Percentiles rank a stretch among this genome's conserved stretches.
phyloP scores from a whole-genome alignment of 768 basidiomycete genomes.

The Rhizopogon rudus region DNA sequence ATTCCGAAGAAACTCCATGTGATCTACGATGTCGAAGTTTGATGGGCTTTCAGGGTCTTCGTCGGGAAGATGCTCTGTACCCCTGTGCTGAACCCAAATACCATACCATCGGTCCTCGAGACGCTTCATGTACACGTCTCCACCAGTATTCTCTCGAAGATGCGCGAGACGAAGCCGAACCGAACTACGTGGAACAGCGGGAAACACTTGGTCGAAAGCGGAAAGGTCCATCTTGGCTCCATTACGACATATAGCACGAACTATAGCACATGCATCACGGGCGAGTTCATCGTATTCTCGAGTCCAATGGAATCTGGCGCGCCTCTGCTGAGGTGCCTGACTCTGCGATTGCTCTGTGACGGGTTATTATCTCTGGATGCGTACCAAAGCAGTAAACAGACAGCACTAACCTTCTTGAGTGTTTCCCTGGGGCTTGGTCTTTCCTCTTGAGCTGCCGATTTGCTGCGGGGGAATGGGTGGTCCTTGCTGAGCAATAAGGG shows the following conservation, averaged over 20 bases:
- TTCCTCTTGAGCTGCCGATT: slow-evolving; percentile 31
- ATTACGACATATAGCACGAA: slow-evolving; percentile 70
- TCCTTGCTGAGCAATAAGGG: slow-evolving; percentile 48
- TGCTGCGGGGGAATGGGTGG: slow-evolving; percentile 30
- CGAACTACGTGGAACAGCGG: slow-evolving; percentile 65
- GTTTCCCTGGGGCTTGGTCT: slow-evolving; percentile 22
- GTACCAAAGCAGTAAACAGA: not conserved
- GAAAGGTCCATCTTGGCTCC: slow-evolving; percentile 60
- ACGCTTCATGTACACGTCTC: slow-evolving; percentile 70
- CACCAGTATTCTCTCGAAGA: slow-evolving; percentile 57
- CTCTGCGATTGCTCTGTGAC: slow-evolving; percentile 1
- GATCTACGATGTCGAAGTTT: slow-evolving; percentile 75
- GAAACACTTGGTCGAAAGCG: slow-evolving; percentile 77
- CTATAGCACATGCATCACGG: slow-evolving; percentile 77
- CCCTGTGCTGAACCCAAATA: slow-evolving; percentile 69
- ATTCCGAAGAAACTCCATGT: slow-evolving; percentile 74
- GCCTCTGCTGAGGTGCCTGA: slow-evolving; percentile 27
- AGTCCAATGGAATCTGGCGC: slow-evolving; percentile 79
- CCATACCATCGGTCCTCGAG: slow-evolving; percentile 81
- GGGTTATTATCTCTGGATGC: not conserved
- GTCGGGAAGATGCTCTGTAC: slow-evolving; percentile 65
- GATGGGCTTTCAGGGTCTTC: slow-evolving; percentile 58
- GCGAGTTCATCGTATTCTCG: slow-evolving; percentile 85
- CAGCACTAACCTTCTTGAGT: slow-evolving; percentile 23
- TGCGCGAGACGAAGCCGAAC: slow-evolving; percentile 65